Conservation (phyloP, 208 protist genomes). For the Trypanosoma rangeli region DNA sequence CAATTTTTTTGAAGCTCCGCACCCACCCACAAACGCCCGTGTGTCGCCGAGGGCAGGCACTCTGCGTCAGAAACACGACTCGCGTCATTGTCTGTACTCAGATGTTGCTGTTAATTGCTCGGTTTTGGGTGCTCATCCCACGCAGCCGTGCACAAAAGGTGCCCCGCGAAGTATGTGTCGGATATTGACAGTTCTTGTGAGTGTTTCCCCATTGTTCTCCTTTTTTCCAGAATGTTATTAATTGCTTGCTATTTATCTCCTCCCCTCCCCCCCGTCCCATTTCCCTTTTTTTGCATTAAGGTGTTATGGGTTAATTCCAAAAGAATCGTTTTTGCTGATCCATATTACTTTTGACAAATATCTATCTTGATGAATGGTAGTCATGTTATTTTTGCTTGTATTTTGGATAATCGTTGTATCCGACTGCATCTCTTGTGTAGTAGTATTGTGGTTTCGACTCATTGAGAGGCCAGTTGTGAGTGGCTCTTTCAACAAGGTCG, state of each 20-base stretch:
- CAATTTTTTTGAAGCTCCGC: too few relatives aligned
- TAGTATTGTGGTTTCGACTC: slow-evolving; percentile 26
- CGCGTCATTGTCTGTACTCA: neutral
- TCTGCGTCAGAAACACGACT: neutral
- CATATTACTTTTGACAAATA: too few relatives aligned
- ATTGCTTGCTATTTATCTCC: too few relatives aligned
- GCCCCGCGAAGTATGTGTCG: too few relatives aligned
- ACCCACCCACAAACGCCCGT: neutral
- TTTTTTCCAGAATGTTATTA: too few relatives aligned
- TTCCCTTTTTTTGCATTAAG: too few relatives aligned
- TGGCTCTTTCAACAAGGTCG: slow-evolving; percentile 52
- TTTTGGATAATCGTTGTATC: slow-evolving; percentile 53
- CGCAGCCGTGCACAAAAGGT: neutral
- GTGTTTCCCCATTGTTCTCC: too few relatives aligned
- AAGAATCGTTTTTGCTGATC: too few relatives aligned
- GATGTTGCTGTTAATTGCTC: slow-evolving; percentile 1
- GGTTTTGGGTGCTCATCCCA: neutral
- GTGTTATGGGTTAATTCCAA: too few relatives aligned
- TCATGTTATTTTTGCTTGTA: neutral
- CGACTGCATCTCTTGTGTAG: slow-evolving; percentile 33
- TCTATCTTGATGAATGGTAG: neutral
- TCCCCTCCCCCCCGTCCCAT: too few relatives aligned
- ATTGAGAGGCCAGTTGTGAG: slow-evolving; percentile 37
- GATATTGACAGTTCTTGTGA: too few relatives aligned
- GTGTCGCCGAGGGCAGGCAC: neutral